Base-by-base conservation (phyloP, 208 protist species). In the Angomonas desouzai region DNA sequence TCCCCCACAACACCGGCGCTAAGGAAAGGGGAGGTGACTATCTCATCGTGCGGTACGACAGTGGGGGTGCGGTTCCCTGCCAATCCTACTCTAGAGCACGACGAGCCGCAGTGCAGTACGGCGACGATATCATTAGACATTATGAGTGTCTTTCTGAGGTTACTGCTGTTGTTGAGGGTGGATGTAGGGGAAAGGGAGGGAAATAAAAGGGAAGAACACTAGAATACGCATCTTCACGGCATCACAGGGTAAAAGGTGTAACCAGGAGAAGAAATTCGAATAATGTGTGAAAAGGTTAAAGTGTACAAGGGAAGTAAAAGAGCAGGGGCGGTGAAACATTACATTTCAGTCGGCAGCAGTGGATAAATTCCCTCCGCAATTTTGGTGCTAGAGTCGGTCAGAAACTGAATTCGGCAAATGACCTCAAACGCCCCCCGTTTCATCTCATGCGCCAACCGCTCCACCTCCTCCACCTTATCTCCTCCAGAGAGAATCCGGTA, bases 1-100 rank as follows among this genome's bases (percentile, higher is more conserved):
- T 95, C 76, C 55, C 92, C 74, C 27, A 98, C 82, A 32, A 97
- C 80, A 61, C 98, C 98, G 71, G 99, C 90, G 38, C 92, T 78
- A 25, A 99, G 62, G 1, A 57, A 40, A 13, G 36, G 36, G 13
- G 36, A 6, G 36, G 36, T 6, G 36, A 6, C 20, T 9, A 6
- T 16, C 45, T 51, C 20, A 9, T 23, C 18, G 20, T 23, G 45
- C 18, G 45, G 20, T 27, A 51, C 6, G 20, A 51, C n/a, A 23
- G 45, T 51, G n/a, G 45, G 45, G n/a, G n/a, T 22, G 18, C 18
- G 45, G 45, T 51, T 51, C 20, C 45, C 45, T 4, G 18, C 45
- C 18, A 51, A 23, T 16, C 45, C 45, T 51, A 51, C 45, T 51
- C n/a, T 51, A 23, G 45, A 13, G 45, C 25, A 11, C 3, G 7